Base-by-base conservation (phyloP, 2,329 filamentous ascomycete species). In the Penicillium sp. region DNA sequence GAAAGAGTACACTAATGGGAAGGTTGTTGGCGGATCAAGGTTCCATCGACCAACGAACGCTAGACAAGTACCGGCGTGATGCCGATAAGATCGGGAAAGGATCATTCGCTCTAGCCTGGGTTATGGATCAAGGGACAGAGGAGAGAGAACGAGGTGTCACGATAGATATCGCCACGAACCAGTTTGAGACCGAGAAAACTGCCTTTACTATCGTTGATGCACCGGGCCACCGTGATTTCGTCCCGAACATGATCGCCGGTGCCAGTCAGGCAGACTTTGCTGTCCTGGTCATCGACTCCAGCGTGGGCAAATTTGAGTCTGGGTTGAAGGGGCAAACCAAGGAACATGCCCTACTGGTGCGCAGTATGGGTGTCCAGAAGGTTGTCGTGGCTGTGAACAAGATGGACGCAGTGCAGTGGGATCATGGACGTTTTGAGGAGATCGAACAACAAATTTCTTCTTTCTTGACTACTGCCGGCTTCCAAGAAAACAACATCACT, bases 241-340 rank as follows among this genome's bases (percentile, higher is more conserved):
- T 99, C 18, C 94, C 94, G 0, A 99, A 97, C 72, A 99, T 99
- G 94, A 97, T 99, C 71, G 93, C 93, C 2, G 94, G 94, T 13
- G 92, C 93, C 3, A 94, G 90, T 55, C 93, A 97, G 74, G 95
- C 94, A 9, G 94, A 99, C 71, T 94, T 97, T 73, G 94, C 92
- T 0, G 89, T 99, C 0, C 79, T 99, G 3, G 94, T 99, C 18
- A 91, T 99, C 56, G 94, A 99, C 71, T 89, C 93, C 4, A 88
- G 89, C 54, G 91, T 86, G 0, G 94, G 93, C 32, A 92, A 92
- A 32, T 97, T 97, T 62, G 94, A 99, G 71, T 92, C 91, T 3
- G 95, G 94, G 0, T 79, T 97, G 31, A 93, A 90, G 68, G 94
- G 94, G 0, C 94, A 99, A 71, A 99, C 94, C 0, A 88, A 90